phyloP scores from a whole-genome alignment of 805 yeast genomes.

The Yamadazyma akitaensis region DNA sequence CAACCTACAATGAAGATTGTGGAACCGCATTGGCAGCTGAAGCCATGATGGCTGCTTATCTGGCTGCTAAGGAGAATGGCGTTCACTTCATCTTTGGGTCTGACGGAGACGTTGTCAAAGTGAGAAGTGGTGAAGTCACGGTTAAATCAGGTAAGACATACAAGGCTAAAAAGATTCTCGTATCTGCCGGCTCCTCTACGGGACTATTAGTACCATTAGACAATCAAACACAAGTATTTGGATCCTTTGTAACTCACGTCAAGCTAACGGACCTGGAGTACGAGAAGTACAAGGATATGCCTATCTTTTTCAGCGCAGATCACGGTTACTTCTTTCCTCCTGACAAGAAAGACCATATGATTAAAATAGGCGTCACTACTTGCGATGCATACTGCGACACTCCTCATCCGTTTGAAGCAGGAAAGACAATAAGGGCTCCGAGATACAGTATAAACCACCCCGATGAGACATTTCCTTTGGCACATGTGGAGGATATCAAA shows the following conservation, averaged over 20 bases:
- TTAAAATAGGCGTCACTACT: conserved; percentile 27
- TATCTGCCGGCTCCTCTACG: conserved; percentile 39
- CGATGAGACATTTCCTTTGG: conserved; percentile 12
- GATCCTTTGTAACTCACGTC: conserved; percentile 35
- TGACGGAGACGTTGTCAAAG: conserved; percentile 11
- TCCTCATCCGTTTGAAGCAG: conserved; percentile 15
- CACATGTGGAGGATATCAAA: conserved; percentile 12
- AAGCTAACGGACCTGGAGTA: conserved; percentile 33
- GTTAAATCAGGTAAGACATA: conserved; percentile 20
- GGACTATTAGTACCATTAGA: conserved; percentile 26
- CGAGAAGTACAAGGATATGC: conserved; percentile 33
- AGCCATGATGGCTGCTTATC: conserved; percentile 14
- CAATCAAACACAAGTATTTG: conserved; percentile 33
- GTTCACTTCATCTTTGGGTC: conserved; percentile 14
- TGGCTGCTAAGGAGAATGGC: conserved; percentile 8
- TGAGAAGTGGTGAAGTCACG: conserved; percentile 5
- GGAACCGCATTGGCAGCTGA: conserved; percentile 15
- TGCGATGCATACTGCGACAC: conserved; percentile 15
- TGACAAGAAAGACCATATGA: conserved; percentile 26
- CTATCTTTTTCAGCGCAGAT: conserved; percentile 43
- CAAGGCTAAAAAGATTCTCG: conserved; percentile 29
- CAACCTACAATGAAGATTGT: conserved; percentile 14
- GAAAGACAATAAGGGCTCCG: conserved; percentile 13
- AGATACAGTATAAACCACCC: conserved; percentile 13
- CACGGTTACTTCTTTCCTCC: conserved; percentile 48